Conservation (phyloP, 179 eudicot genomes). For the Camellia oleifera region DNA sequence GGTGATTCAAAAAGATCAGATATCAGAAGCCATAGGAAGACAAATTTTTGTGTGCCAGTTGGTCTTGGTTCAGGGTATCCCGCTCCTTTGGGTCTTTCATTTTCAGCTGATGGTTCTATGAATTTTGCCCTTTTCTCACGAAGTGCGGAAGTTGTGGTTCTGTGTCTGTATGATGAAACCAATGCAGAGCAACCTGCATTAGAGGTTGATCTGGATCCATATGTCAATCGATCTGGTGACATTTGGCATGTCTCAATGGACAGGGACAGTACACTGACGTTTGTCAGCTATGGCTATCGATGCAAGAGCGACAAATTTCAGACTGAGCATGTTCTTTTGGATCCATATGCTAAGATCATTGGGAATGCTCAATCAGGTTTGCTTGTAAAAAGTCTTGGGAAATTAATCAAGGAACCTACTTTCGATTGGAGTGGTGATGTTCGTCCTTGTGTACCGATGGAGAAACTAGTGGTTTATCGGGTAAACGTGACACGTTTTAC, state of each 20-base stretch:
- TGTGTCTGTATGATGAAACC: slow-evolving; percentile 67
- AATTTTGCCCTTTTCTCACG: slow-evolving; percentile 82
- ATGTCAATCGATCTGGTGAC: slow-evolving; percentile 87
- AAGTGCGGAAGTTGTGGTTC: slow-evolving; percentile 51
- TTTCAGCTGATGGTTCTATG: slow-evolving; percentile 52
- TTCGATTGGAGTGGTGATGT: slow-evolving; percentile 80
- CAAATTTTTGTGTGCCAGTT: slow-evolving; percentile 73
- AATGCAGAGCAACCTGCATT: slow-evolving; percentile 53
- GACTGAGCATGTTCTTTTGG: slow-evolving; percentile 46
- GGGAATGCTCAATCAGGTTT: slow-evolving; percentile 27
- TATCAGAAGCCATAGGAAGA: slow-evolving; percentile 55
- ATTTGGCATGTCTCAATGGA: slow-evolving; percentile 84
- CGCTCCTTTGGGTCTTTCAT: slow-evolving; percentile 72
- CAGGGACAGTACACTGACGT: slow-evolving; percentile 40
- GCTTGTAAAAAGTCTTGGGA: slow-evolving; percentile 40
- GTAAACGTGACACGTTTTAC: slow-evolving; percentile 68
- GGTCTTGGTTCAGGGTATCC: slow-evolving; percentile 81
- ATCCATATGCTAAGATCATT: slow-evolving; percentile 77
- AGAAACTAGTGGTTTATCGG: slow-evolving; percentile 78
- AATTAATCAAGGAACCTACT: slow-evolving; percentile 41
- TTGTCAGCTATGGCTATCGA: slow-evolving; percentile 76
- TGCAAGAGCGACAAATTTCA: slow-evolving; percentile 36
- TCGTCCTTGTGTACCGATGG: slow-evolving; percentile 61
- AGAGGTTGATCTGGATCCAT: slow-evolving; percentile 90
- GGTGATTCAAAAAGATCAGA: slow-evolving; percentile 31